These are phyloP conservation scores for Yamagishiella unicocca DNA, from an alignment of 139 green algal genomes.

Conservation along the genomic window DNA sequence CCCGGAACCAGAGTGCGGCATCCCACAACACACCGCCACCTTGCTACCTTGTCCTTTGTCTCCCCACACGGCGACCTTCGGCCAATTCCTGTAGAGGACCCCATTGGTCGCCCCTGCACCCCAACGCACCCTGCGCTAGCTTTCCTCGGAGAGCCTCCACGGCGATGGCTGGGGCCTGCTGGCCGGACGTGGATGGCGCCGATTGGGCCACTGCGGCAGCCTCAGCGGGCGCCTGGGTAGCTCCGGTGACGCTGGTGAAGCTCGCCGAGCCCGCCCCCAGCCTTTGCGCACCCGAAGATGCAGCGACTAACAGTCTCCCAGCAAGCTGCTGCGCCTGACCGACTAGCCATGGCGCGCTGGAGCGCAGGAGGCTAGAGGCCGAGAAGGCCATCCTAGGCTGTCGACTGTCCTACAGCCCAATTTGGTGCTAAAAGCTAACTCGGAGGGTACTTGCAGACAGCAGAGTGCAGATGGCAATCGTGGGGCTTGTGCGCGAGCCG, in stretches of 20 bases:
- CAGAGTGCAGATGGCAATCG: too few relatives aligned
- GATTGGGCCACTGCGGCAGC: background rate
- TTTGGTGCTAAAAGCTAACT: too few relatives aligned
- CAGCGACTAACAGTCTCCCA: background rate
- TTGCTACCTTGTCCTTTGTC: too few relatives aligned
- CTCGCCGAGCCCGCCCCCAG: background rate
- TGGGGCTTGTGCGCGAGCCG: too few relatives aligned
- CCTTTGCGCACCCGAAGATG: background rate
- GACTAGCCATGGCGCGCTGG: background rate
- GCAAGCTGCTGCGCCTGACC: constrained; percentile 19
- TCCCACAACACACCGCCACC: too few relatives aligned
- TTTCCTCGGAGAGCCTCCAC: constrained; percentile 53
- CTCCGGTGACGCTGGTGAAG: background rate
- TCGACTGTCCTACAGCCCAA: too few relatives aligned
- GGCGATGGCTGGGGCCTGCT: constrained; percentile 1
- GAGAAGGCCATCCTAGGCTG: background rate
- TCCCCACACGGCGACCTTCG: too few relatives aligned
- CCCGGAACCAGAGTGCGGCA: too few relatives aligned
- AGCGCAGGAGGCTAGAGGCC: background rate
- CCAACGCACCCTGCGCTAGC: constrained; percentile 56
- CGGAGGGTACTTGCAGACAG: too few relatives aligned
- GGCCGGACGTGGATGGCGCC: constrained; percentile 21
- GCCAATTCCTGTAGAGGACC: too few relatives aligned
- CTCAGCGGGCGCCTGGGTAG: constrained; percentile 44
- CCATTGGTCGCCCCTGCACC: background rate